A percentile compares a stretch with the other conserved stretches of the same genome.
Conservation (phyloP, 2,329 filamentous ascomycete species). For the Venturia pyrina region DNA sequence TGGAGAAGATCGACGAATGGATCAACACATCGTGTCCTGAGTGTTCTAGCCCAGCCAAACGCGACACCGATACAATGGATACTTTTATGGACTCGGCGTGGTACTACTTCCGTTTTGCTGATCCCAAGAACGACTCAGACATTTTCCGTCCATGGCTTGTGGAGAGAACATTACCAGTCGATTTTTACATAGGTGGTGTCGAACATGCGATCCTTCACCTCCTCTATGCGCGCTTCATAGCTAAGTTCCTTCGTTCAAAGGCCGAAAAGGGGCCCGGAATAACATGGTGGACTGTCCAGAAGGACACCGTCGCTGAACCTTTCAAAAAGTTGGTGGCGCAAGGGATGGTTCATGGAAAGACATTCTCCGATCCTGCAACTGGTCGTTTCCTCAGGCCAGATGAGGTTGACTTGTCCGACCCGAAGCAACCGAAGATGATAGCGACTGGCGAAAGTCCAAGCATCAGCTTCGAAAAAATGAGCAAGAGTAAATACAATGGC, state of each 20-base stretch:
- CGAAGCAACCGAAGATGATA: constrained; percentile 49
- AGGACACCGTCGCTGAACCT: constrained; percentile 50
- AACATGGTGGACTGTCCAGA: constrained; percentile 28
- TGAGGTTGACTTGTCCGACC: constrained; percentile 57
- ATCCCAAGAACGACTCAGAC: constrained; percentile 52
- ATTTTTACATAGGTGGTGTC: constrained; percentile 81
- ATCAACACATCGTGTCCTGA: constrained; percentile 65
- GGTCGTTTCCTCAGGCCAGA: constrained; percentile 68
- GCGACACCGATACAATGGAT: constrained; percentile 93
- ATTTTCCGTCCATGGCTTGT: constrained; percentile 54
- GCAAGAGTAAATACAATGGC: constrained; percentile 87
- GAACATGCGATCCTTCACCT: constrained; percentile 88
- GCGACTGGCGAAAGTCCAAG: constrained; percentile 49
- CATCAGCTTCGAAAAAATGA: constrained; percentile 82
- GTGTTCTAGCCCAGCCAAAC: constrained; percentile 59
- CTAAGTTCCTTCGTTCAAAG: constrained; percentile 66
- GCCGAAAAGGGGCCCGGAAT: constrained; percentile 20
- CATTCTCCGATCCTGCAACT: constrained; percentile 62
- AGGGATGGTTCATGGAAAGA: constrained; percentile 88
- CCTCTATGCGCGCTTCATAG: constrained; percentile 81
- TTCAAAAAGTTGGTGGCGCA: constrained; percentile 78
- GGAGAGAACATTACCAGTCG: constrained; percentile 57
- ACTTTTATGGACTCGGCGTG: constrained; percentile 93
- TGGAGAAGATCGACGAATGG: constrained; percentile 64
- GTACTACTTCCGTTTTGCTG: constrained; percentile 78